phyloP scores from a whole-genome alignment of 2,329 filamentous ascomycete genomes.

The Fusarium nurragi region DNA sequence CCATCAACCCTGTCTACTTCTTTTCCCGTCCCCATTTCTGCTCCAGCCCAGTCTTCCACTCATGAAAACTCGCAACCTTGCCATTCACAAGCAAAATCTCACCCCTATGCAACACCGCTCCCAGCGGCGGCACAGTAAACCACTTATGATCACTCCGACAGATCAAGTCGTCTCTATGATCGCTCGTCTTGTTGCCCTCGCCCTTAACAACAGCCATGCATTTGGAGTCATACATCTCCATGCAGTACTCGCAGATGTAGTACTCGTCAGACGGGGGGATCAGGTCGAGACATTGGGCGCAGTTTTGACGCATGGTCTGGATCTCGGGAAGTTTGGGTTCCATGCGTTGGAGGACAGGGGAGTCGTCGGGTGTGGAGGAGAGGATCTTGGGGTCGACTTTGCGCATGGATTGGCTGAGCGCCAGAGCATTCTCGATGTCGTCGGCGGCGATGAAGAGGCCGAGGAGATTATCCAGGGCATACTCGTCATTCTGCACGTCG shows the following conservation, averaged over 20 bases:
- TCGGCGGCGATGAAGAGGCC: slow-evolving; percentile 52
- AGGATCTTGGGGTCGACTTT: slow-evolving; percentile 46
- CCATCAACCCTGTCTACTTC: not conserved
- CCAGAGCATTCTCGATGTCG: slow-evolving; percentile 50
- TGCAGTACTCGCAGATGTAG: slow-evolving; percentile 51
- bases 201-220: slow-evolving; percentile 49
- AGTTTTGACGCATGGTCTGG: slow-evolving; percentile 48
- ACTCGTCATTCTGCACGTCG: slow-evolving; percentile 55
- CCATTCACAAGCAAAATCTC: slow-evolving; percentile 51
- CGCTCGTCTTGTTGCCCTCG: slow-evolving; percentile 45
- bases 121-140: slow-evolving; percentile 52
- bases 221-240: slow-evolving; percentile 52
- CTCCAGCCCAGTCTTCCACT: slow-evolving; percentile 51
- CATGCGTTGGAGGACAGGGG: slow-evolving; percentile 42
- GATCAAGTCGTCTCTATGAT: slow-evolving; percentile 44
- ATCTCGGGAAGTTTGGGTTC: slow-evolving; percentile 53
- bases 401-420: slow-evolving; percentile 54
- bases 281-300: slow-evolving; percentile 52
- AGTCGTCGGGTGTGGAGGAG: slow-evolving; percentile 43
- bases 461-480: slow-evolving; percentile 54
- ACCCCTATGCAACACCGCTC: slow-evolving; percentile 49
- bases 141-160: slow-evolving; percentile 53
- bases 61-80: slow-evolving; percentile 46
- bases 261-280: slow-evolving; percentile 48
- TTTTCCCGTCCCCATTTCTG: slow-evolving; percentile 42